A percentile compares a stretch with the other conserved stretches of the same genome.
These are phyloP conservation scores for Ananas comosus DNA, from an alignment of 176 grass and related monocot genomes.

Conservation along the genomic window DNA sequence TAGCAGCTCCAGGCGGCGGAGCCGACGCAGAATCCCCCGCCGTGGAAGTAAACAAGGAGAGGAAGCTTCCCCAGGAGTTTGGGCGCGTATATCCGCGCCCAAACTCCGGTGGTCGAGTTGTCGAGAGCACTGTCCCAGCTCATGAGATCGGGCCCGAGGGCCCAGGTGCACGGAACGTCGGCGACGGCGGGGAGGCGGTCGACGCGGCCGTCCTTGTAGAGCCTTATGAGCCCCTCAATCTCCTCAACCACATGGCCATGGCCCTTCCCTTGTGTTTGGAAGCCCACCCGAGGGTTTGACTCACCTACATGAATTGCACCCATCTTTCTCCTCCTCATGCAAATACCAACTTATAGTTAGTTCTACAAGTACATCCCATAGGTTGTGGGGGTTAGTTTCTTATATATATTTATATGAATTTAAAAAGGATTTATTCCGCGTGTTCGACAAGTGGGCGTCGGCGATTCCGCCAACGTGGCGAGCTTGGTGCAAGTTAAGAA, in stretches of 20 bases:
- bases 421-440: background rate
- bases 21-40: conserved; percentile 87
- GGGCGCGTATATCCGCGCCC: conserved; percentile 66
- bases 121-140: conserved; percentile 43
- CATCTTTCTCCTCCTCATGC: conserved; percentile 35
- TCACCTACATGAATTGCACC: conserved; percentile 58
- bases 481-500: background rate
- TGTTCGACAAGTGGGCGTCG: background rate
- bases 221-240: conserved; percentile 65
- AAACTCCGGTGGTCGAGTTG: conserved; percentile 44
- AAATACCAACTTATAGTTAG: background rate
- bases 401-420: background rate
- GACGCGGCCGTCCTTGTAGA: conserved; percentile 65
- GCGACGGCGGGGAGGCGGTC: conserved; percentile 59
- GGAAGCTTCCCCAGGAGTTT: conserved; percentile 20
- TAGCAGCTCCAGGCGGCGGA: conserved; percentile 89
- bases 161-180: conserved; percentile 60
- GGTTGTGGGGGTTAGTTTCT: background rate
- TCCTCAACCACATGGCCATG: conserved; percentile 63
- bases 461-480: background rate
- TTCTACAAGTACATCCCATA: background rate
- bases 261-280: conserved; percentile 11
- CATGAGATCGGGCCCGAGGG: conserved; percentile 17
- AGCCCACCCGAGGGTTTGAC: conserved; percentile 22
- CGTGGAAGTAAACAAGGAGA: conserved; percentile 88